Conservation (phyloP, 2,329 filamentous ascomycete genomes). For the Trichoderma sp. region DNA sequence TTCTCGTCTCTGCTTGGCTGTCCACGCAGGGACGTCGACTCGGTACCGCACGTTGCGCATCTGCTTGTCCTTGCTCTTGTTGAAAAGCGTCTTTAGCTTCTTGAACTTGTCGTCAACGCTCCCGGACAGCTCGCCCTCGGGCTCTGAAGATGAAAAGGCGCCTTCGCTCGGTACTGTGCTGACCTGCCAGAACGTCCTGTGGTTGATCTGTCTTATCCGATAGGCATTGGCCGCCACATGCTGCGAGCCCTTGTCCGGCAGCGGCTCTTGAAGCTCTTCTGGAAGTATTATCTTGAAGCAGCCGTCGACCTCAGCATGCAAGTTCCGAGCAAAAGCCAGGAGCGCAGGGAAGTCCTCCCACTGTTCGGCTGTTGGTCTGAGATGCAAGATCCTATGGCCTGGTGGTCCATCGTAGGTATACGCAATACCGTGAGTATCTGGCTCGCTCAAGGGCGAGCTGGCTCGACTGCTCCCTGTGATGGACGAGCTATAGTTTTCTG, state of each 20-base stretch:
- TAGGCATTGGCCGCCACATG: constrained; percentile 41
- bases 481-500: constrained; percentile 7
- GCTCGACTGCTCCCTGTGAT: constrained; percentile 21
- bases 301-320: constrained; percentile 38
- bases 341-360: constrained; percentile 43
- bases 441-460: constrained; percentile 34
- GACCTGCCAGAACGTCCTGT: constrained; percentile 42
- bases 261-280: constrained; percentile 34
- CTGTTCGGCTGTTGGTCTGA: constrained; percentile 40
- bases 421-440: constrained; percentile 28
- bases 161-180: constrained; percentile 40
- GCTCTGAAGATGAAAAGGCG: constrained; percentile 35
- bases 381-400: constrained; percentile 37
- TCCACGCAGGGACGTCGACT: constrained; percentile 45
- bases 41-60: constrained; percentile 43
- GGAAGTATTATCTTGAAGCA: constrained; percentile 45
- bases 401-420: constrained; percentile 38
- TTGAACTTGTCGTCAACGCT: constrained; percentile 36
- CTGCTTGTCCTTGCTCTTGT: constrained; percentile 40
- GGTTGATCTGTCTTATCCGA: constrained; percentile 39
- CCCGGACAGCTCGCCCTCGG: constrained; percentile 31
- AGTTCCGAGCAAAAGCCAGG: constrained; percentile 37
- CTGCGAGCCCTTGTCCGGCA: constrained; percentile 38
- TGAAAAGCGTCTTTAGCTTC: constrained; percentile 40
- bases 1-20: constrained; percentile 36